phyloP scores from a whole-genome alignment of 73 alveolate genomes.

The Blepharisma stoltei region DNA sequence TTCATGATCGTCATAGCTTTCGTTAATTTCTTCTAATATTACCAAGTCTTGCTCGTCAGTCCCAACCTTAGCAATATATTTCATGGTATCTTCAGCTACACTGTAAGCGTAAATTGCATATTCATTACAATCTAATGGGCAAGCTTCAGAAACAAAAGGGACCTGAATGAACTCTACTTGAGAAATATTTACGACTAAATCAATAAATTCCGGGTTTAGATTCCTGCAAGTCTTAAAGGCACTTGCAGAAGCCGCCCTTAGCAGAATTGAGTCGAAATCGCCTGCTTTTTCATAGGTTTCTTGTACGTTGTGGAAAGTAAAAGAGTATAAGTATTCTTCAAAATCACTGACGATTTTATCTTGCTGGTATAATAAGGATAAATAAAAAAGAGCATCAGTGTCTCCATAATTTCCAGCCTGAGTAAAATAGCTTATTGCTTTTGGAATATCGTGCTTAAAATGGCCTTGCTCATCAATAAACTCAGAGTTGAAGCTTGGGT shows the following conservation, averaged over 20 bases:
- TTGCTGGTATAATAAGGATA: not conserved
- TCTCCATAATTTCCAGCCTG: not conserved
- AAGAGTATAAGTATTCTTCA: not conserved
- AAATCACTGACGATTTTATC: not conserved
- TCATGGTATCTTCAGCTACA: not conserved
- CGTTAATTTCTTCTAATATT: not conserved
- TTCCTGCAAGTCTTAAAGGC: not conserved
- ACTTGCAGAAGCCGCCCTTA: not conserved
- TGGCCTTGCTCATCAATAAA: no score
- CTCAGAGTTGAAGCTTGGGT: no score
- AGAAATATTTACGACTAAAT: not conserved
- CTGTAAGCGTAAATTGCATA: not conserved
- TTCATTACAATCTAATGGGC: not conserved
- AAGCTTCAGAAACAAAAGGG: no score
- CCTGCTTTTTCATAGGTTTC: not conserved
- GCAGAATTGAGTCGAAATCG: not conserved
- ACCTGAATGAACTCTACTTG: not conserved
- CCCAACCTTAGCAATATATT: not conserved
- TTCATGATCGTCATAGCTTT: not conserved
- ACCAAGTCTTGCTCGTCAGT: not conserved
- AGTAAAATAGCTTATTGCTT: not conserved
- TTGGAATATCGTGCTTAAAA: not conserved
- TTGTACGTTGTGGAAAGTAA: not conserved
- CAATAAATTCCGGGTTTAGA: not conserved
- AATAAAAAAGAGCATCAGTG: not conserved